phyloP scores from a whole-genome alignment of 106 monocot species.

The Chionographis japonica region DNA sequence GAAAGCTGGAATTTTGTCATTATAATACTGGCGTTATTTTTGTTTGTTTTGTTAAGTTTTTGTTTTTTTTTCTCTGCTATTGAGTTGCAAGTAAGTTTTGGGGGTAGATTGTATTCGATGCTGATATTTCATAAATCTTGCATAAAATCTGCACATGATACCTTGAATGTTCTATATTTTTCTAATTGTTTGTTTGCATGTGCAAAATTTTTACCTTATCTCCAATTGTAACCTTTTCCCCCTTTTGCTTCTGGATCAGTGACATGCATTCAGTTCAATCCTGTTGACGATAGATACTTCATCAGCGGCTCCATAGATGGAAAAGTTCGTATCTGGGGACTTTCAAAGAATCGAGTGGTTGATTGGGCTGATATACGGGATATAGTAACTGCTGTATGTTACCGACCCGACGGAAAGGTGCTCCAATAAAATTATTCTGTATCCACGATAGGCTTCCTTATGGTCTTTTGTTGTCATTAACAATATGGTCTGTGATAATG shows the following conservation, averaged over 20 bases:
- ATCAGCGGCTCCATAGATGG: constrained; percentile 93
- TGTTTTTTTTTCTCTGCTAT: too few species aligned
- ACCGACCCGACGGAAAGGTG: constrained; percentile 78
- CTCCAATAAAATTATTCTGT: background rate
- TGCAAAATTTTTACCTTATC: background rate
- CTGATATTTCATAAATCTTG: too few species aligned
- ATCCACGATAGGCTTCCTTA: background rate
- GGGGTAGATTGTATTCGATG: too few species aligned
- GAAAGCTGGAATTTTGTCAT: too few species aligned
- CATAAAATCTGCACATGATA: too few species aligned
- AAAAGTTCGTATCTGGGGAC: constrained; percentile 78
- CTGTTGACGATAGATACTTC: constrained; percentile 61
- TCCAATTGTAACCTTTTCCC: background rate
- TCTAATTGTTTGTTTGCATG: too few species aligned
- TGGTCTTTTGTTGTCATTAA: background rate
- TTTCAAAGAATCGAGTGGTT: constrained; percentile 49
- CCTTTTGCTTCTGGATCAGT: constrained; percentile 36
- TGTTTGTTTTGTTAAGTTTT: too few species aligned
- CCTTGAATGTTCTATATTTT: too few species aligned
- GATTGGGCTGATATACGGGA: constrained; percentile 79
- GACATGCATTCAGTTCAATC: constrained; percentile 90
- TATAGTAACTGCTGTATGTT: constrained; percentile 72
- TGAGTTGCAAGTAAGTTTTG: too few species aligned
- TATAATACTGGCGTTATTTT: too few species aligned
- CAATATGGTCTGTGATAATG: background rate